Base-by-base conservation (phyloP, 2,329 filamentous ascomycete species). In the Monilinia fructigena region DNA sequence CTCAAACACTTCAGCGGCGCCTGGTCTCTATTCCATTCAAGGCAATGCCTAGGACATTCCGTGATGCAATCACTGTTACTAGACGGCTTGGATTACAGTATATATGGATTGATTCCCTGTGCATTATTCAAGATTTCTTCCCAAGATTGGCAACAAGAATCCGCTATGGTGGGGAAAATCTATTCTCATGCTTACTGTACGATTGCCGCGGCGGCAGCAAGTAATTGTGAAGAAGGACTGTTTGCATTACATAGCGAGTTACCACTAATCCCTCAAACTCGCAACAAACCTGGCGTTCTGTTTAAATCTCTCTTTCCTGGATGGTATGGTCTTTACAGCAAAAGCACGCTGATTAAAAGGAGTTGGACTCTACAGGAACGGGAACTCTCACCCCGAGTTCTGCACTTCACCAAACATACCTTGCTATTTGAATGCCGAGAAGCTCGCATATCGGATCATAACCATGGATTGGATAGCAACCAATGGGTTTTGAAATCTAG, bases 91-190 rank as follows among this genome's bases (percentile, higher is more conserved):
- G 56, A 40, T 28, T 66, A 42, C 56, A 54, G 16, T 55, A 52
- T 35, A 26, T 66, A 40, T 66, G 64, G 64, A 62, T 66, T 38
- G 55, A 66, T 48, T 66, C 64, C 14, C 23, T 66, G 7, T 66
- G 64, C 11, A 66, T 66, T 20, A 35, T 66, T 38, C 55, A 66
- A 61, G 48, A 66, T 55, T 55, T 55, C 66, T 47, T 18, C 23
- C 14, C 63, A 67, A 48, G 71, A 72, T 53, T 70, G 71, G 71
- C 52, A 68, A 31, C 55, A 50, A 45, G 67, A 73, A 48, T 64
- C 68, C 4, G 60, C 66, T 20, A 40, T 56, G 31, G 72, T 72
- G 71, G 67, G 61, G 0, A 61, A 67, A 38, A 62, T 72, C 5
- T 73, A 70, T 45, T 61, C 59, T 8, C 52, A 69, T 35, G 55